phyloP scores from a whole-genome alignment of 176 grass and related monocot genomes.

The Guadua angustifolia region DNA sequence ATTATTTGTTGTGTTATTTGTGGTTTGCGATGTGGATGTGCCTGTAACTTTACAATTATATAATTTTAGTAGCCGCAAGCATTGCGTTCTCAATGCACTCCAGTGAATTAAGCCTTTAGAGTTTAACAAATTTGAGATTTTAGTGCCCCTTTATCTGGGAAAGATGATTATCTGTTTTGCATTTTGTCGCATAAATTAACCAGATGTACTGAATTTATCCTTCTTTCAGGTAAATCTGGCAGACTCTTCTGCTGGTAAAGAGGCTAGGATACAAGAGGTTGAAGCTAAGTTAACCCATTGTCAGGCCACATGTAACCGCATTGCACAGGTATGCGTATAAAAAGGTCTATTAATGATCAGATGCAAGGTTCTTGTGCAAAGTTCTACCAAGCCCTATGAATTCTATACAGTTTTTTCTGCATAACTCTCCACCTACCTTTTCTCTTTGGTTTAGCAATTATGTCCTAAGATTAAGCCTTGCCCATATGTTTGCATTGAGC shows the following conservation, averaged over 20 bases:
- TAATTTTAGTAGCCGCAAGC: neutral
- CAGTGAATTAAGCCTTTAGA: neutral
- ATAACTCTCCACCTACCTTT: neutral
- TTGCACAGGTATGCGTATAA: constrained; percentile 66
- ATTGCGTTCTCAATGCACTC: constrained; percentile 13
- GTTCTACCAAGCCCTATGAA: constrained; percentile 15
- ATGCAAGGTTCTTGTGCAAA: constrained; percentile 27
- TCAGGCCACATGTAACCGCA: constrained; percentile 71
- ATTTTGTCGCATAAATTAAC: neutral
- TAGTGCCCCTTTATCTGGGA: neutral
- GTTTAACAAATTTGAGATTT: neutral
- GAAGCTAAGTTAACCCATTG: constrained; percentile 75
- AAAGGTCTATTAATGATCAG: neutral
- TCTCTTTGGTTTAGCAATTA: constrained; percentile 19
- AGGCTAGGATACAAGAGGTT: constrained; percentile 68
- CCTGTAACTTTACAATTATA: constrained; percentile 4
- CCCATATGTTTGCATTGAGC: neutral
- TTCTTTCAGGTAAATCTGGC: constrained; percentile 72
- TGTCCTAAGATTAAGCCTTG: constrained; percentile 27
- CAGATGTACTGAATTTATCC: neutral
- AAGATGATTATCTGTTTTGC: neutral
- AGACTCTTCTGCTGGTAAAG: constrained; percentile 67
- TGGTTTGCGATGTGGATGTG: neutral
- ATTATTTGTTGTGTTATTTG: neutral
- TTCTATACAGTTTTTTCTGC: constrained; percentile 12